A percentile compares a stretch with the other conserved stretches of the same genome.
These are phyloP conservation scores for Crepidotus variabilis DNA, from an alignment of 768 basidiomycete genomes.

Conservation along the genomic window DNA sequence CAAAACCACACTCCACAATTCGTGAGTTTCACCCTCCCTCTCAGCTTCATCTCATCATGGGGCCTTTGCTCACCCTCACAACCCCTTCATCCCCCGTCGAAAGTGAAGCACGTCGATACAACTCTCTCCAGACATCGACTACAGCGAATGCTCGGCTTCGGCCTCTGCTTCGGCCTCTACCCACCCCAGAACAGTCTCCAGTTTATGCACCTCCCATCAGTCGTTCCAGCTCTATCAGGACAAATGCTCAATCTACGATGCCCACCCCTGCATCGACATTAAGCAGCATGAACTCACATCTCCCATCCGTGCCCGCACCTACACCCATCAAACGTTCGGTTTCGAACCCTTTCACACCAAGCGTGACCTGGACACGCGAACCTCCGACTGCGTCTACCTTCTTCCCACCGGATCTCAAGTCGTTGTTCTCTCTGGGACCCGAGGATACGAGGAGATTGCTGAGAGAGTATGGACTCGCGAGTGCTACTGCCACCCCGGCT, in stretches of 20 bases:
- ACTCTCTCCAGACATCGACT: constrained; percentile 20
- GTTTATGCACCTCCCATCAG: constrained; percentile 21
- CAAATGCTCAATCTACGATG: constrained; percentile 19
- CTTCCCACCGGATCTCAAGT: constrained; percentile 45
- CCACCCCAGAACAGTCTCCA: constrained; percentile 45
- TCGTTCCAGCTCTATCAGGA: constrained; percentile 20
- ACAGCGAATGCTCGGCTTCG: constrained; percentile 39
- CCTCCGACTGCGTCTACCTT: constrained; percentile 38
- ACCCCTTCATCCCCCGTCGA: background rate
- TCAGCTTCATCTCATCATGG: background rate
- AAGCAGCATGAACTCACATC: background rate
- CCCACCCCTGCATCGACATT: constrained; percentile 20
- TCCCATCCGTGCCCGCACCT: constrained; percentile 24
- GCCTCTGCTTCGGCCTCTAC: constrained; percentile 48
- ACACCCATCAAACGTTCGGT: constrained; percentile 22
- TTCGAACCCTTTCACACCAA: constrained; percentile 16
- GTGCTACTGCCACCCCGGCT: constrained; percentile 24
- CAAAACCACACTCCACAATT: constrained; percentile 41
- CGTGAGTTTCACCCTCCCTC: constrained; percentile 29
- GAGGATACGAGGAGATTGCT: constrained; percentile 37
- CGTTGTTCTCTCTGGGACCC: constrained; percentile 40
- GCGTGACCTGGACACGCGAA: constrained; percentile 17
- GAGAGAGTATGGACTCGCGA: constrained; percentile 40
- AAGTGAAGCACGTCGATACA: constrained; percentile 46
- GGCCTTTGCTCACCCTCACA: constrained; percentile 1